A percentile compares a stretch with the other conserved stretches of the same genome.
phyloP scores from a whole-genome alignment of 164 flowering plant species.

The Magnolia changhungtana region DNA sequence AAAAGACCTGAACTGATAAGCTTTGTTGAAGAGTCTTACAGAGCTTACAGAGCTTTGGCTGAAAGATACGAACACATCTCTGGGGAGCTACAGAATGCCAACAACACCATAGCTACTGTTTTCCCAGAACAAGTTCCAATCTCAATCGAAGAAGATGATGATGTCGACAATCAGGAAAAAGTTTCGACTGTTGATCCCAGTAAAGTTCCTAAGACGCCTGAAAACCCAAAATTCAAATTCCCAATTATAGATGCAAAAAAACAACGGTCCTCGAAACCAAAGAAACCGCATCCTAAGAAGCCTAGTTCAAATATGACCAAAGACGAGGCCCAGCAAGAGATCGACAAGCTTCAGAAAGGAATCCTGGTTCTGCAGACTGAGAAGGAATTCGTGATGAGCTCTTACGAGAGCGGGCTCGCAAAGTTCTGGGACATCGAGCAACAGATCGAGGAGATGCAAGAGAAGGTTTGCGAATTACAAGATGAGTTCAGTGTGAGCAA shows the following conservation, averaged over 20 bases:
- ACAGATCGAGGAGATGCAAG: conserved; percentile 56
- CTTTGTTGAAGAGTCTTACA: conserved; percentile 67
- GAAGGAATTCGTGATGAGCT: conserved; percentile 69
- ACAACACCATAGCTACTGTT: conserved; percentile 71
- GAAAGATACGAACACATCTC: conserved; percentile 84
- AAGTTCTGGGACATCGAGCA: conserved; percentile 69
- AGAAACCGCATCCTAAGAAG: conserved; percentile 21
- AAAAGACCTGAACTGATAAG: conserved; percentile 75
- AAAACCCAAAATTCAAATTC: conserved; percentile 20
- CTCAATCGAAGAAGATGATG: conserved; percentile 53
- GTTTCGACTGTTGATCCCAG: conserved; percentile 6
- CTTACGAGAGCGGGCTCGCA: conserved; percentile 45
- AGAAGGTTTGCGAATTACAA: conserved; percentile 44
- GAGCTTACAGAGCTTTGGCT: conserved; percentile 78
- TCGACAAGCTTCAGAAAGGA: conserved; percentile 61
- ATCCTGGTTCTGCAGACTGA: conserved; percentile 72
- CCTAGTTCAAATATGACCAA: conserved; percentile 22
- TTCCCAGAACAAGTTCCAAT: conserved; percentile 68
- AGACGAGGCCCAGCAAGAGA: conserved; percentile 31
- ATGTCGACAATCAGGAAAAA: conserved; percentile 13
- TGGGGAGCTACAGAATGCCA: conserved; percentile 72
- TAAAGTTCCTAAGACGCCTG: conserved; percentile 13
- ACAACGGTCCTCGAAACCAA: conserved; percentile 23
- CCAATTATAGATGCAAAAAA: conserved; percentile 29
- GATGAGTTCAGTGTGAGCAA: conserved; percentile 60